Conservation (phyloP, 1,284 basidiomycete genomes). For the Sanghuangporus weigelae region DNA sequence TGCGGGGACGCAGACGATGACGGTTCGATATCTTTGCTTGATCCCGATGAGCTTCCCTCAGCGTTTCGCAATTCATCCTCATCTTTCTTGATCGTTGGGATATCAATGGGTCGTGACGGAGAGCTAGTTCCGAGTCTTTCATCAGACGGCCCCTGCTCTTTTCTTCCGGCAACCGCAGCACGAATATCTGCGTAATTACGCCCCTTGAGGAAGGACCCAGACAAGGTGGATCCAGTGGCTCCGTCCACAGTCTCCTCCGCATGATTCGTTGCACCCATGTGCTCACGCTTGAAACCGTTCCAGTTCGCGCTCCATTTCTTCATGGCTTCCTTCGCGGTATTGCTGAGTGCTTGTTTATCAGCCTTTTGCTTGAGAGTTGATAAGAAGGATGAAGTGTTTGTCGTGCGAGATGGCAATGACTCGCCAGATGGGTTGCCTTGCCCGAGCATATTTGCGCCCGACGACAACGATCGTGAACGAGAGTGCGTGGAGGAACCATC, state of each 20-base stretch:
- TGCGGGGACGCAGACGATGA: constrained; percentile 7
- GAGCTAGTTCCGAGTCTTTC: background rate
- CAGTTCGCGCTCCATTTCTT: constrained; percentile 86
- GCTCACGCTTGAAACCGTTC: constrained; percentile 56
- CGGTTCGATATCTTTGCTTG: background rate
- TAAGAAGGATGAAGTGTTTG: constrained; percentile 44
- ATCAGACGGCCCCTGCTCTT: constrained; percentile 21
- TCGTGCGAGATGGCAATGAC: background rate
- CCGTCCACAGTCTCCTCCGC: constrained; percentile 42
- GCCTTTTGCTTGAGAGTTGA: constrained; percentile 71
- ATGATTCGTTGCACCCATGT: constrained; percentile 20
- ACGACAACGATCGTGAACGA: constrained; percentile 14
- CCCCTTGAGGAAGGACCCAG: constrained; percentile 26
- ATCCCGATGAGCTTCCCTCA: background rate
- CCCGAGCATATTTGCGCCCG: constrained; percentile 6
- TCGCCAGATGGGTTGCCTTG: constrained; percentile 7
- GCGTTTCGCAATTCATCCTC: constrained; percentile 21
- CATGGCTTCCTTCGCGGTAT: constrained; percentile 79
- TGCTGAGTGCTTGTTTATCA: constrained; percentile 79
- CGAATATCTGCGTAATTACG: constrained; percentile 67
- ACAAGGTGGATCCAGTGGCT: constrained; percentile 31
- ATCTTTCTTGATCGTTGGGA: constrained; percentile 14
- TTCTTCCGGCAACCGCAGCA: constrained; percentile 57
- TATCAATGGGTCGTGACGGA: constrained; percentile 13
- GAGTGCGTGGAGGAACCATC: constrained; percentile 3